Percentiles rank a stretch among this genome's conserved stretches.
phyloP scores from a whole-genome alignment of 2,329 filamentous ascomycete species.

The Trichoderma harzianum region DNA sequence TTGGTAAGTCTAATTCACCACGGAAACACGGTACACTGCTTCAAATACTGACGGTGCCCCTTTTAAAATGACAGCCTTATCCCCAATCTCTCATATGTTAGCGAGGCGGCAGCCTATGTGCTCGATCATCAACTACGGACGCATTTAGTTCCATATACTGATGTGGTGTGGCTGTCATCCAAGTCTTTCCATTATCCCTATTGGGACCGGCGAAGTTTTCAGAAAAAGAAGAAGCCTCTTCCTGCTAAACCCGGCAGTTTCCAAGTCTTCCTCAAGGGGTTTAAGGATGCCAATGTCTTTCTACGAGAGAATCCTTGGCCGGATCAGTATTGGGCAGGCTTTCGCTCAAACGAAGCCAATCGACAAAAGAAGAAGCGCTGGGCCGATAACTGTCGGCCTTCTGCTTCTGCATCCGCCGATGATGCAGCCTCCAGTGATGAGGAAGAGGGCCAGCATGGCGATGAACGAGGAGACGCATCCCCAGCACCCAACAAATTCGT shows the following conservation, averaged over 20 bases:
- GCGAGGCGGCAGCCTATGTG: conserved; percentile 94
- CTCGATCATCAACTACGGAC: conserved; percentile 87
- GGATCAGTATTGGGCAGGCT: conserved; percentile 73
- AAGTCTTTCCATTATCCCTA: conserved; percentile 98
- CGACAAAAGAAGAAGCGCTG: conserved; percentile 68
- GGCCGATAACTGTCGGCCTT: conserved; percentile 77
- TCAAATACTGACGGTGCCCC: neutral
- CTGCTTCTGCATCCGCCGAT: conserved; percentile 46
- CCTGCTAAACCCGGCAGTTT: conserved; percentile 93
- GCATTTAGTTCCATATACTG: conserved; percentile 92
- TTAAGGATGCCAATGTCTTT: conserved; percentile 95
- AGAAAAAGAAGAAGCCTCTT: conserved; percentile 80
- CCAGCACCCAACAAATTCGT: conserved; percentile 55
- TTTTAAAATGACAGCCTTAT: conserved; percentile 59
- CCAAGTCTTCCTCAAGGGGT: conserved; percentile 95
- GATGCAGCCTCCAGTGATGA: conserved; percentile 65
- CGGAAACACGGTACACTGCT: neutral
- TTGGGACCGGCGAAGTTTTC: conserved; percentile 87
- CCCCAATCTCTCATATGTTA: conserved; percentile 95
- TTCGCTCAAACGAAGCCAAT: conserved; percentile 64
- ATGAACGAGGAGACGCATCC: conserved; percentile 36
- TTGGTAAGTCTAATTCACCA: conserved; percentile 54
- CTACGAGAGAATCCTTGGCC: conserved; percentile 95
- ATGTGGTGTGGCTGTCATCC: conserved; percentile 88
- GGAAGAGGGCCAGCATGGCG: conserved; percentile 52